Evolutionary conservation across 148 eudicot species (phyloP).

Genomic region (Limonium bicolor): DNA sequence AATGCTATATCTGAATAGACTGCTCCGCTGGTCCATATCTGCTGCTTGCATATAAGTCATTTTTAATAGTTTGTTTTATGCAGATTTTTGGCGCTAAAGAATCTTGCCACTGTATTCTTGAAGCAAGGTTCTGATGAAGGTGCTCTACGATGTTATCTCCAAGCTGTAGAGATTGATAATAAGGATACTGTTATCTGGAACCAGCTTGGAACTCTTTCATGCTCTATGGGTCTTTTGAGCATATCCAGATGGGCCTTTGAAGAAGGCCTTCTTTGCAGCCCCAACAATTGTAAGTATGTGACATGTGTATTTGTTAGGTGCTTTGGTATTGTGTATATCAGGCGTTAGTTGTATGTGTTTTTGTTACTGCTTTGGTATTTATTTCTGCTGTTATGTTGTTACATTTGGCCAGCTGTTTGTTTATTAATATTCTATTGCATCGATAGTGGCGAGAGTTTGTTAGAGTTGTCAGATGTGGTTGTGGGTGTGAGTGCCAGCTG

Average conservation of each 20-base stretch:
- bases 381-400: too few relatives aligned
- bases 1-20: too few relatives aligned
- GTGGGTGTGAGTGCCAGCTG: too few relatives aligned
- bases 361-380: not conserved
- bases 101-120: slow-evolving; percentile 87
- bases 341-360: not conserved
- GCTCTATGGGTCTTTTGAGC: slow-evolving; percentile 86
- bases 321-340: not conserved
- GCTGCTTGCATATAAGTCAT: too few relatives aligned
- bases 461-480: too few relatives aligned
- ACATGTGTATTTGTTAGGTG: too few relatives aligned
- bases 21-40: too few relatives aligned
- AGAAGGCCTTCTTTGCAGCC: slow-evolving; percentile 93
- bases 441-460: too few relatives aligned
- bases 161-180: slow-evolving; percentile 93
- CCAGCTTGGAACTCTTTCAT: slow-evolving; percentile 85
- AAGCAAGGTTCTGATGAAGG: slow-evolving; percentile 73
- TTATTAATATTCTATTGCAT: too few relatives aligned
- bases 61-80: slow-evolving; percentile 6
- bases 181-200: slow-evolving; percentile 96
- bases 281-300: slow-evolving; percentile 79
- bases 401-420: too few relatives aligned
- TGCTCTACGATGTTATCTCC: slow-evolving; percentile 82
- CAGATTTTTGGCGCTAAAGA: slow-evolving; percentile 91
- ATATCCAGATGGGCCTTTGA: slow-evolving; percentile 99